Percentiles rank a stretch among this genome's conserved stretches.
Conservation (phyloP, 2,329 filamentous ascomycete species). For the Rutstroemia sp. region DNA sequence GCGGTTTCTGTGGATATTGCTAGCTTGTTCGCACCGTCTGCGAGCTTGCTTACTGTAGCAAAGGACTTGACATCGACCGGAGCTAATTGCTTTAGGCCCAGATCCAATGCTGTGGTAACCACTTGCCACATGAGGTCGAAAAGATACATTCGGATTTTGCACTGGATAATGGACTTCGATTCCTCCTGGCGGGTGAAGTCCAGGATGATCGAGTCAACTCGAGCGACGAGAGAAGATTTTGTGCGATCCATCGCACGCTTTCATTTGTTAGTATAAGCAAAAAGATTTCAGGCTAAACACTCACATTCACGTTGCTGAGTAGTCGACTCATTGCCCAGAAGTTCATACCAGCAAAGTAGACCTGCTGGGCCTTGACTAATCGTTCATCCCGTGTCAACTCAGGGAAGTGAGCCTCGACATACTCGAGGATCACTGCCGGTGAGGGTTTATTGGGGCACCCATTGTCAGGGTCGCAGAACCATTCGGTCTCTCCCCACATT, state of each 20-base stretch:
- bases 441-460: not conserved
- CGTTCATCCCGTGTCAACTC: not conserved
- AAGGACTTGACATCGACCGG: too few relatives aligned
- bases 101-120: not conserved
- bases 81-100: not conserved
- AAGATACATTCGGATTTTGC: not conserved
- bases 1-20: too few relatives aligned
- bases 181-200: slow-evolving; percentile 3
- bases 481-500: not conserved
- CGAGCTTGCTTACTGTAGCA: too few relatives aligned
- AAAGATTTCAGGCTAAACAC: not conserved
- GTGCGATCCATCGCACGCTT: not conserved
- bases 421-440: not conserved
- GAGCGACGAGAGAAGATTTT: not conserved
- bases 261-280: not conserved
- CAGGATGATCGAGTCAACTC: not conserved
- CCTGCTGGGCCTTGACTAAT: not conserved
- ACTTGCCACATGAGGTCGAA: not conserved
- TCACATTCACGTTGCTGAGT: not conserved
- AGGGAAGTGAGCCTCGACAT: not conserved
- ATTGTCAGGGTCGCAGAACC: not conserved
- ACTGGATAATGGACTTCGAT: not conserved
- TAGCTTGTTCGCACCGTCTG: too few relatives aligned
- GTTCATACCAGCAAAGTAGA: not conserved
- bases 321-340: not conserved